Conservation (phyloP, 2,329 filamentous ascomycete species). For the Fusarium sp. region DNA sequence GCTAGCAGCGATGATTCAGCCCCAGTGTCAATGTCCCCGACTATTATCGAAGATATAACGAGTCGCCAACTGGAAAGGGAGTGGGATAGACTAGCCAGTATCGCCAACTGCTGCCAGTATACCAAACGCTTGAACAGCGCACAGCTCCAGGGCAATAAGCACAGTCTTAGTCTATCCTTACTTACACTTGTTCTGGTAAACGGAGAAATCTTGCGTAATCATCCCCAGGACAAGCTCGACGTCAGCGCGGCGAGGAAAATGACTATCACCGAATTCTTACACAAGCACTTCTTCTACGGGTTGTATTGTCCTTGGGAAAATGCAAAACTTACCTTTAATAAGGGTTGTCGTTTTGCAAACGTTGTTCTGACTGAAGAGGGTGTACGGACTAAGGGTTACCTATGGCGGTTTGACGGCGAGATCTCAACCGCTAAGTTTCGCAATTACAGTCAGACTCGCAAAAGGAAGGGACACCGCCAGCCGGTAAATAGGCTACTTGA, state of each 20-base stretch:
- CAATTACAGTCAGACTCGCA: accelerated
- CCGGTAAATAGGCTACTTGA: accelerated
- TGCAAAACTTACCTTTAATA: not conserved
- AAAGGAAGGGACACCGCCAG: accelerated
- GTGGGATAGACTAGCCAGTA: not conserved
- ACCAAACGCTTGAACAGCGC: not conserved
- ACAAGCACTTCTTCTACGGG: not conserved
- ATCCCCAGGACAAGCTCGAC: accelerated
- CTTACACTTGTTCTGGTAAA: not conserved
- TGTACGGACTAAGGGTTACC: not conserved
- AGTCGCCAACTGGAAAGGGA: accelerated
- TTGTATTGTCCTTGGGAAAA: accelerated
- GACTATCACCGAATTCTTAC: not conserved
- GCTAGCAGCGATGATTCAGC: not conserved
- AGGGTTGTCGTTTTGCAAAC: not conserved
- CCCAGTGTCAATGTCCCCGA: not conserved
- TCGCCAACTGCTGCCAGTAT: not conserved
- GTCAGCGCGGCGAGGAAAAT: accelerated
- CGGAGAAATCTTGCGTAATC: not conserved
- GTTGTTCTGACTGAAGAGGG: not conserved
- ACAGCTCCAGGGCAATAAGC: accelerated
- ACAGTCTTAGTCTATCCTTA: not conserved
- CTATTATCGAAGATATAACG: not conserved
- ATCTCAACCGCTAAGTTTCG: accelerated
- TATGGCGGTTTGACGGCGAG: not conserved